These are phyloP conservation scores for Cladophialophora bantiana DNA, from an alignment of 2,329 filamentous ascomycete species.

Conservation along the genomic window DNA sequence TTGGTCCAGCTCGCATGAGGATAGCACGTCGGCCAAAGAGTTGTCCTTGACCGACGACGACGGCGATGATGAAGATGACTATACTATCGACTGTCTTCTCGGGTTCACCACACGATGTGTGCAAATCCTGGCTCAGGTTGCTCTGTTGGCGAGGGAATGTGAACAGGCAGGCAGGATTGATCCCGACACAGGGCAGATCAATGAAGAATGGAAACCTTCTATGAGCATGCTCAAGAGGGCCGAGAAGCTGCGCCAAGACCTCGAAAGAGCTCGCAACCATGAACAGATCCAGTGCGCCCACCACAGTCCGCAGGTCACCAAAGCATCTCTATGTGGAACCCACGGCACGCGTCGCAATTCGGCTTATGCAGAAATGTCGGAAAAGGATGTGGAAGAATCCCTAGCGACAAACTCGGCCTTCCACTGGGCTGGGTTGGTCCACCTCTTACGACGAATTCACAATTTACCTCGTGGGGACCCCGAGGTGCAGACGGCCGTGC, in stretches of 20 bases:
- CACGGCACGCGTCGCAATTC: conserved; percentile 33
- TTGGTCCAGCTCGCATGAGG: conserved; percentile 49
- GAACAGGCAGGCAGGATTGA: conserved; percentile 68
- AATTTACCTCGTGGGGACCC: conserved; percentile 64
- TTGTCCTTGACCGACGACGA: conserved; percentile 52
- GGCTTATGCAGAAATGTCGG: conserved; percentile 58
- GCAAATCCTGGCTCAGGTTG: conserved; percentile 73
- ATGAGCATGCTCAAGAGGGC: conserved; percentile 64
- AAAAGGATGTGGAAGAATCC: conserved; percentile 69
- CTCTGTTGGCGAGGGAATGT: conserved; percentile 72
- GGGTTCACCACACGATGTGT: conserved; percentile 78
- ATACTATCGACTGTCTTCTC: conserved; percentile 79
- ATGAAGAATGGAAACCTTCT: conserved; percentile 65
- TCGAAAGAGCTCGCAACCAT: conserved; percentile 62
- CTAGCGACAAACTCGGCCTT: conserved; percentile 77
- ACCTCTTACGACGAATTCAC: conserved; percentile 76
- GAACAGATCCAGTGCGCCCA: conserved; percentile 50
- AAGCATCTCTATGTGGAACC: conserved; percentile 36
- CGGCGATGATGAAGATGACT: conserved; percentile 65
- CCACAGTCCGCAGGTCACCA: conserved; percentile 43
- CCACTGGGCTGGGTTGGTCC: conserved; percentile 78
- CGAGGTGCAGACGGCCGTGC: conserved; percentile 69
- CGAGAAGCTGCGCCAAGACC: conserved; percentile 64
- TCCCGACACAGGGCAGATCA: conserved; percentile 56
- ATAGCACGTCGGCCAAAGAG: conserved; percentile 38